Conservation (phyloP, 2,329 filamentous ascomycete species). For the Keithomyces neogunnii region DNA sequence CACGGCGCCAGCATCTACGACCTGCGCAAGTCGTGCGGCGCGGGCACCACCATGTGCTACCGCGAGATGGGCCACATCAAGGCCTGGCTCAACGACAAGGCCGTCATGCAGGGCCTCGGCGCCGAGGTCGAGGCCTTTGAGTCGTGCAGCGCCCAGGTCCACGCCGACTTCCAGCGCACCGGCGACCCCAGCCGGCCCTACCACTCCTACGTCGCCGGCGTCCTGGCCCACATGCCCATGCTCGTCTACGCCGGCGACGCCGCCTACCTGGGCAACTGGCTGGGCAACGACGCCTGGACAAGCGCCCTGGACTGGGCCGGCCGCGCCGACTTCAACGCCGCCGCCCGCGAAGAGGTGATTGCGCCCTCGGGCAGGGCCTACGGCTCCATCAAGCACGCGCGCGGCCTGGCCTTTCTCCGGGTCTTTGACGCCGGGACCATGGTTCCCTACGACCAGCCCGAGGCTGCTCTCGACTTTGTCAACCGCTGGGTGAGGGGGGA, state of each 20-base stretch:
- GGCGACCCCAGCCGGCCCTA: conserved; percentile 98
- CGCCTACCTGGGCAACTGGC: conserved; percentile 93
- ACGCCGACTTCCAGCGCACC: conserved; percentile 92
- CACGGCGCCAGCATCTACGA: conserved; percentile 85
- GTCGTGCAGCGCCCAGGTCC: conserved; percentile 96
- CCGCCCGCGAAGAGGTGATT: conserved; percentile 59
- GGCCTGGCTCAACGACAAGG: conserved; percentile 73
- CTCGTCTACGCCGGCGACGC: conserved; percentile 87
- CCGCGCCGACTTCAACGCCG: conserved; percentile 69
- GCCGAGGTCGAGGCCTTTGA: conserved; percentile 82
- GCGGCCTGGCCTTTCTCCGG: conserved; percentile 89
- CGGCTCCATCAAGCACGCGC: conserved; percentile 74
- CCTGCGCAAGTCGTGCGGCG: conserved; percentile 80
- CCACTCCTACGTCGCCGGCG: conserved; percentile 75
- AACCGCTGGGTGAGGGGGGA: conserved; percentile 89
- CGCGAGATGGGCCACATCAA: conserved; percentile 77
- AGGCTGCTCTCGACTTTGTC: conserved; percentile 78
- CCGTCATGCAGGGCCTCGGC: conserved; percentile 79
- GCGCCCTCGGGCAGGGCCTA: conserved; percentile 43
- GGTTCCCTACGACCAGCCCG: conserved; percentile 92
- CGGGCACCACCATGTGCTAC: conserved; percentile 77
- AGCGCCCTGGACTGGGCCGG: conserved; percentile 89
- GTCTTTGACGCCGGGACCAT: conserved; percentile 88
- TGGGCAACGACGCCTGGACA: conserved; percentile 92
- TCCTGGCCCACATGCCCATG: conserved; percentile 86